A percentile compares a stretch with the other conserved stretches of the same genome.
Conservation (phyloP, 176 grass and related monocot species). For the Triticum dicoccoides region DNA sequence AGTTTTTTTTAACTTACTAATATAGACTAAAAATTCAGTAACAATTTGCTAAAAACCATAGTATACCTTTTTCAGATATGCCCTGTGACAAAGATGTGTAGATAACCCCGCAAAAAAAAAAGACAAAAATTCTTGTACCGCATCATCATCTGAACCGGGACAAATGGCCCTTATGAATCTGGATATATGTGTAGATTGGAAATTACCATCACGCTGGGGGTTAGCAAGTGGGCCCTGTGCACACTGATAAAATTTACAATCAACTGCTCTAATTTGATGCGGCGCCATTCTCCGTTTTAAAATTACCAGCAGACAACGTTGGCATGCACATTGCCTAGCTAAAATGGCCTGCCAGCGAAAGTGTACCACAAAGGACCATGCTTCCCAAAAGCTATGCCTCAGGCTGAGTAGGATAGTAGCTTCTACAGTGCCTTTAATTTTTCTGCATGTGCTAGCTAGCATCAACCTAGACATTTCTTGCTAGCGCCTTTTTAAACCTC, state of each 20-base stretch:
- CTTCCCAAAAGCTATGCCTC: slow-evolving; percentile 32
- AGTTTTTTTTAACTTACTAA: not conserved
- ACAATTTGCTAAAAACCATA: not conserved
- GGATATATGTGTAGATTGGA: too few species aligned
- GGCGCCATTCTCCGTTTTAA: not conserved
- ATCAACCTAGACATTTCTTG: slow-evolving; percentile 1
- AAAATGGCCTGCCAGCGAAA: slow-evolving; percentile 13
- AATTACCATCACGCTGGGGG: not conserved
- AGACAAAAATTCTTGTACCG: too few species aligned
- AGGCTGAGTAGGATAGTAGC: slow-evolving; percentile 23
- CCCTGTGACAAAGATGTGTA: not conserved
- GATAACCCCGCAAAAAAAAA: too few species aligned
- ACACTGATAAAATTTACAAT: not conserved
- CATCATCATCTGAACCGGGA: too few species aligned
- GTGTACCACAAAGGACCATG: slow-evolving; percentile 31
- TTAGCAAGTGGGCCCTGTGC: not conserved
- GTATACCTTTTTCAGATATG: not conserved
- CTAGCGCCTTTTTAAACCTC: not conserved
- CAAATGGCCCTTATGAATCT: too few species aligned
- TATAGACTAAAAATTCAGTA: not conserved
- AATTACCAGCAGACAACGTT: not conserved
- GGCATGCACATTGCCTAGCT: slow-evolving; percentile 2
- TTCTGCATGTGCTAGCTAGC: not conserved
- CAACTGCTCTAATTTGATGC: not conserved
- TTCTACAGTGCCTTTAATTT: slow-evolving; percentile 36